Percentiles rank a stretch among this genome's conserved stretches.
phyloP scores from a whole-genome alignment of 1,139 yeast genomes.

The Suhomyces anneliseae region DNA sequence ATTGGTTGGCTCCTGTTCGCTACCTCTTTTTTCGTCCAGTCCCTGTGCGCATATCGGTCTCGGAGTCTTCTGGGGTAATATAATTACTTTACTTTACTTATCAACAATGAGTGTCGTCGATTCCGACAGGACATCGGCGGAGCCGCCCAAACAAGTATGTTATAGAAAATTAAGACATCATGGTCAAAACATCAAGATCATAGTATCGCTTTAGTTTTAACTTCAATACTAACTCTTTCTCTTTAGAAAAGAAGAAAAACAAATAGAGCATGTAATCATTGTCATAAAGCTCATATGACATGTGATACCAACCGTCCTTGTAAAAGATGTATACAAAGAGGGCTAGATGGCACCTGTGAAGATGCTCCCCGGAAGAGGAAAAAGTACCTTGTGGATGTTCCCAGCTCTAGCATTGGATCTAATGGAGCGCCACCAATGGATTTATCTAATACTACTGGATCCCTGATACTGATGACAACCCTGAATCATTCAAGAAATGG shows the following conservation, averaged over 20 bases:
- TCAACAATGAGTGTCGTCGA: slow-evolving; percentile 4
- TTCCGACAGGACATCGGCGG: slow-evolving; percentile 1
- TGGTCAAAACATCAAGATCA: not conserved
- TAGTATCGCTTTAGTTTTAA: not conserved
- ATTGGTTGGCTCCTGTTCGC: not conserved
- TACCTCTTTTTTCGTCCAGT: not conserved
- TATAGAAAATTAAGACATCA: not conserved
- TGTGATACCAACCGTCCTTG: slow-evolving; percentile 86
- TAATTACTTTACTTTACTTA: not conserved
- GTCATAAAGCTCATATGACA: slow-evolving; percentile 84
- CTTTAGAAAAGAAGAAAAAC: slow-evolving; percentile 55
- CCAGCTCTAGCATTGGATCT: slow-evolving; percentile 16
- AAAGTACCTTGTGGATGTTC: slow-evolving; percentile 69
- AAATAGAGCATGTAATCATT: slow-evolving; percentile 80
- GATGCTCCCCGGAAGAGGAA: slow-evolving; percentile 90
- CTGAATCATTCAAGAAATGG: not conserved
- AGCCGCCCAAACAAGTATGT: slow-evolving; percentile 6
- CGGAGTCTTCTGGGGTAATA: not conserved
- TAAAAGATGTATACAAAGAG: slow-evolving; percentile 69
- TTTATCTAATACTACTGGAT: not conserved
- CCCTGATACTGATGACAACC: not conserved
- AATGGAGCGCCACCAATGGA: slow-evolving; percentile 1
- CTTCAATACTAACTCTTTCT: not conserved
- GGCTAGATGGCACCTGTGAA: slow-evolving; percentile 69
- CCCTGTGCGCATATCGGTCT: not conserved